phyloP scores from a whole-genome alignment of 495 filamentous ascomycete species.

The Rhypophila decipiens region DNA sequence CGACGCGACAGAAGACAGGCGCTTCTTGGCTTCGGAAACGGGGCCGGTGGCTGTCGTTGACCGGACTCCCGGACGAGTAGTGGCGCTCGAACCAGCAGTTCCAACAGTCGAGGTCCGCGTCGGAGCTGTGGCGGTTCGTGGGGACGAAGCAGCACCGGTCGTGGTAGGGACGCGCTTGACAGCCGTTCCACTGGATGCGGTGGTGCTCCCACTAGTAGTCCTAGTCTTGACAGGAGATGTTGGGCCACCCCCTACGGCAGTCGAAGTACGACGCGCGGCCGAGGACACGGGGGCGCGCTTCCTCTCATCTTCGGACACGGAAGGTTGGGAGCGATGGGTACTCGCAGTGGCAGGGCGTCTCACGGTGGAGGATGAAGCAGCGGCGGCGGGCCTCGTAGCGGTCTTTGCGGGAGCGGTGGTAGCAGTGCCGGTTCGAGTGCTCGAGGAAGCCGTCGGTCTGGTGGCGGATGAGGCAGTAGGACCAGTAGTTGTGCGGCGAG shows the following conservation, averaged over 20 bases:
- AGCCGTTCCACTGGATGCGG: constrained; percentile 29
- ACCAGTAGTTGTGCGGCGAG: constrained; percentile 8
- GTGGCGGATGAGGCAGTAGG: constrained; percentile 19
- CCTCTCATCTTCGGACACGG: constrained; percentile 43
- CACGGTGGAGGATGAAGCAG: constrained; percentile 19
- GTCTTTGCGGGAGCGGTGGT: constrained; percentile 26
- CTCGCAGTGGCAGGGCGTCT: constrained; percentile 30
- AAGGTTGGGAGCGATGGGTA: constrained; percentile 38
- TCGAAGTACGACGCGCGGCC: constrained; percentile 36
- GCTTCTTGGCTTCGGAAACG: constrained; percentile 43
- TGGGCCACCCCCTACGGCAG: constrained; percentile 20
- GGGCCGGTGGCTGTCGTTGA: constrained; percentile 24
- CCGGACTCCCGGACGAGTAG: constrained; percentile 25
- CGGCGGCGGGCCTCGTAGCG: constrained; percentile 29
- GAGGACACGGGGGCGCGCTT: constrained; percentile 24
- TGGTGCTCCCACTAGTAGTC: constrained; percentile 12
- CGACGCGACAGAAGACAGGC: constrained; percentile 34
- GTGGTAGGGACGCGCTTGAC: constrained; percentile 33
- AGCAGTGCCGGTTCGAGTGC: constrained; percentile 27
- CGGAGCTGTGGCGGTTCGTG: constrained; percentile 21
- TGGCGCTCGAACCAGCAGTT: constrained; percentile 14
- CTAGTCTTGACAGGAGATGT: constrained; percentile 34
- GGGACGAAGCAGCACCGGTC: constrained; percentile 15
- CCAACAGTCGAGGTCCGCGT: constrained; percentile 19
- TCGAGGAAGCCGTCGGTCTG: constrained; percentile 33